A percentile compares a stretch with the other conserved stretches of the same genome.
phyloP scores from a whole-genome alignment of 2,329 filamentous ascomycete genomes.

The Trichophyton benhamiae region DNA sequence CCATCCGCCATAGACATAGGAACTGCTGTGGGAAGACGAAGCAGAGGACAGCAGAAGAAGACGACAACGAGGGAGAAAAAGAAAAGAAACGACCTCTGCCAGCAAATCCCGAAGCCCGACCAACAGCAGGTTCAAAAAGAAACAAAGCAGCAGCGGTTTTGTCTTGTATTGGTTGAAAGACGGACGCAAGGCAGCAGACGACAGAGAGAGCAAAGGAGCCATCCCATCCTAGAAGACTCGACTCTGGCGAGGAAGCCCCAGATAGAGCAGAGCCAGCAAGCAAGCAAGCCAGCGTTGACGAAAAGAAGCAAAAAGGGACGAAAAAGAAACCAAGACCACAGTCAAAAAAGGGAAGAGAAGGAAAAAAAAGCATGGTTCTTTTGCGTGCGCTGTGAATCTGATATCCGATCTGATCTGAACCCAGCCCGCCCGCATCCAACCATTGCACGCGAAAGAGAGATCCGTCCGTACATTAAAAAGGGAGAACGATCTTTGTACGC shows the following conservation, averaged over 20 bases:
- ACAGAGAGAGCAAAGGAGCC: no score
- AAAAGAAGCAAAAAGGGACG: background rate
- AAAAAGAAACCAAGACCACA: background rate
- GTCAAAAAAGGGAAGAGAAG: background rate
- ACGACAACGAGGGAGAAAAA: background rate
- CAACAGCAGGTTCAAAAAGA: background rate
- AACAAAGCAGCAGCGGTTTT: background rate
- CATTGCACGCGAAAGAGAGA: slow-evolving; percentile 1
- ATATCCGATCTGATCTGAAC: slow-evolving; percentile 5
- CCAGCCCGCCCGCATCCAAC: slow-evolving; percentile 1
- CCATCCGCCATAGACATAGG: background rate
- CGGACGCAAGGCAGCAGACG: no score
- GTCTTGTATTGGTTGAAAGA: background rate
- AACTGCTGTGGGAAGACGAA: background rate
- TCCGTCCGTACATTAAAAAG: background rate
- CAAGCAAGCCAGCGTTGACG: no score
- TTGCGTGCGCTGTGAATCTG: background rate
- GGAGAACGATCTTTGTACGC: slow-evolving; percentile 3
- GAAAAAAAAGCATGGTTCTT: background rate
- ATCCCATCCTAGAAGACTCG: no score
- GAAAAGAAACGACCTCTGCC: no score
- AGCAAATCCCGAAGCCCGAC: background rate
- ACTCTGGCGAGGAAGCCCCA: background rate
- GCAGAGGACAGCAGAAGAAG: background rate
- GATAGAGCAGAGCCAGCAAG: background rate